These are phyloP conservation scores for Termitomyces sp. DNA, from an alignment of 768 basidiomycete genomes.

Conservation along the genomic window DNA sequence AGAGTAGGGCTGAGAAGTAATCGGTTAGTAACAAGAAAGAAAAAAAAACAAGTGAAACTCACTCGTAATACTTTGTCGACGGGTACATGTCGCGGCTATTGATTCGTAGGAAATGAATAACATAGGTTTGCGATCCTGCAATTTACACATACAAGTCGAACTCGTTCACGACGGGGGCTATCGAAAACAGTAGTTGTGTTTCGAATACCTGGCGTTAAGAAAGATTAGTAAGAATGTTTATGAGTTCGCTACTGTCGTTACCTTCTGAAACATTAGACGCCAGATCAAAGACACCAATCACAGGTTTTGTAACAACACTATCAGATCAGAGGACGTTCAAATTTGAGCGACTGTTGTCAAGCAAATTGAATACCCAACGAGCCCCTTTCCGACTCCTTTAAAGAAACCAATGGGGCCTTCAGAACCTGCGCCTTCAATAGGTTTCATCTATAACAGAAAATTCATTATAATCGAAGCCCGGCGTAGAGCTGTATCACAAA, in stretches of 20 bases:
- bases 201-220: conserved; percentile 62
- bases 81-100: conserved; percentile 78
- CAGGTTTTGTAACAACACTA: conserved; percentile 93
- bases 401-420: conserved; percentile 96
- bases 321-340: not conserved
- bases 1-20: conserved; percentile 68
- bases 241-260: conserved; percentile 17
- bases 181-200: conserved; percentile 99
- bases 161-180: conserved; percentile 81
- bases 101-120: conserved; percentile 3
- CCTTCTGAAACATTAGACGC: conserved; percentile 94
- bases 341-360: not conserved
- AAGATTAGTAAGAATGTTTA: not conserved
- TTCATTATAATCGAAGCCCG: not conserved
- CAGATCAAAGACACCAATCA: conserved; percentile 93
- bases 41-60: conserved; percentile 22
- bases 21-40: not conserved
- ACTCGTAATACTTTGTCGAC: conserved; percentile 86
- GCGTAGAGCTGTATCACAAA: conserved; percentile 22
- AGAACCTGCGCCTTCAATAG: conserved; percentile 92
- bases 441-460: conserved; percentile 65
- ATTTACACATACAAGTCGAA: conserved; percentile 50
- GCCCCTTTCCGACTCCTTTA: conserved; percentile 94
- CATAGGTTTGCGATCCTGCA: not conserved
- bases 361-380: conserved; percentile 68